Base-by-base conservation (phyloP, 306 rosid species). In the Cicer bijugum region DNA sequence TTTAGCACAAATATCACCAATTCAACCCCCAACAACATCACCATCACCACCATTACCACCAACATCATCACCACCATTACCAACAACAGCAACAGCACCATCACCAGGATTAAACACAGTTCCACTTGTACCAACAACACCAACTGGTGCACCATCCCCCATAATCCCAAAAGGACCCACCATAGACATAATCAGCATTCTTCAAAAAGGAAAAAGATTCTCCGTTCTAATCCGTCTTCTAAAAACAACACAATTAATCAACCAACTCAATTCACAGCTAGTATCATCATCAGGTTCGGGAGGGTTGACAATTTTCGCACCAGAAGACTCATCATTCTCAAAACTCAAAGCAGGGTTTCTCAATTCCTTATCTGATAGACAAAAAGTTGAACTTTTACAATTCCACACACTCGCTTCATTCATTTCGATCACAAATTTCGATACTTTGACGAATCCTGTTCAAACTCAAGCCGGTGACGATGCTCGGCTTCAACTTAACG, bases 391-490 rank as follows among this genome's bases (percentile, higher is more conserved):
- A 45, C 89, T 91, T 6, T 39, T 89, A 6, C 92, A 87, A 66
- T 91, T 81, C 83, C 92, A 89, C 76, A 52, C 86, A 1, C 84
- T 87, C 11, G 85, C 94, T 16, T 79, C 86, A 16, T 81, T 51
- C 46, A 50, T 89, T 11, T 33, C 87, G 1, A 35, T 84, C 63
- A 70, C 86, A 0, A 88, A 87, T 79, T 91, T 89, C 40, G 89
- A 91, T 46, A 89, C 97, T 3, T 69, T 89, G 6, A 89, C 90
- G 11, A 91, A 91, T 79, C 97, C 97, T 0, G 87, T 91, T 35
- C 81, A 82, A 8, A 91, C 94, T 0, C 90, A 89, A 50, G 97
- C 90, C 48, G 93, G 94, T 9, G 90, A 87, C 0, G 80, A 84
- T 45, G 65, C 63, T 6, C 85, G 89, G 79, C 86, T 80, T 9